These are phyloP conservation scores for Cenchrus fungigraminus DNA, from an alignment of 176 grass and related monocot species.

Conservation along the genomic window DNA sequence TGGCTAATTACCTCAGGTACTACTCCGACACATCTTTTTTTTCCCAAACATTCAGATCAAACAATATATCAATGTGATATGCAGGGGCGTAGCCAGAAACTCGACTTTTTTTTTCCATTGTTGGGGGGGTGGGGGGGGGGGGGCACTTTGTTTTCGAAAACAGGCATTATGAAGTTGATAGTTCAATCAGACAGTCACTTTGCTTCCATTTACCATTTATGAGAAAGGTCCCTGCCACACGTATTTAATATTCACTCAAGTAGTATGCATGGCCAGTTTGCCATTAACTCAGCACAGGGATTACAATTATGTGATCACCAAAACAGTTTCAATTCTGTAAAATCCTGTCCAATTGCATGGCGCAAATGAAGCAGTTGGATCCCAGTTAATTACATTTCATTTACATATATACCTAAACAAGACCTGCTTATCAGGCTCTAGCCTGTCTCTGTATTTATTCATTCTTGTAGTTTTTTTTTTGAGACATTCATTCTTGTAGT, in stretches of 20 bases:
- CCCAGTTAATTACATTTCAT: slow-evolving; percentile 25
- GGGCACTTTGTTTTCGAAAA: neutral
- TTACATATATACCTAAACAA: slow-evolving; percentile 15
- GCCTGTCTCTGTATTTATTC: neutral
- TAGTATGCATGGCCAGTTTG: neutral
- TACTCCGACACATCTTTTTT: neutral
- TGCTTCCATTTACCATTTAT: neutral
- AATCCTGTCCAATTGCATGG: slow-evolving; percentile 7
- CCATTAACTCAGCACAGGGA: neutral
- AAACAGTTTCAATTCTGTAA: slow-evolving; percentile 14
- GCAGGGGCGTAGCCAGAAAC: no score
- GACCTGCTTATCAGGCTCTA: neutral
- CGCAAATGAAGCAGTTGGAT: neutral
- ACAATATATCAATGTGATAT: neutral
- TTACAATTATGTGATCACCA: neutral
- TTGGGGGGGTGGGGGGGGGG: no score
- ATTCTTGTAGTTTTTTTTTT: no score
- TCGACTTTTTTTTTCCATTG: no score
- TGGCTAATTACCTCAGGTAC: neutral
- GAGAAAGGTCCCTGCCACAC: neutral
- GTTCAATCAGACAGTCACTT: neutral
- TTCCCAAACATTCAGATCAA: neutral
- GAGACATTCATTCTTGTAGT: neutral
- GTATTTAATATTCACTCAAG: neutral
- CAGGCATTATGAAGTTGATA: neutral